phyloP scores from a whole-genome alignment of 495 filamentous ascomycete genomes.

The Daldinia concentrica region DNA sequence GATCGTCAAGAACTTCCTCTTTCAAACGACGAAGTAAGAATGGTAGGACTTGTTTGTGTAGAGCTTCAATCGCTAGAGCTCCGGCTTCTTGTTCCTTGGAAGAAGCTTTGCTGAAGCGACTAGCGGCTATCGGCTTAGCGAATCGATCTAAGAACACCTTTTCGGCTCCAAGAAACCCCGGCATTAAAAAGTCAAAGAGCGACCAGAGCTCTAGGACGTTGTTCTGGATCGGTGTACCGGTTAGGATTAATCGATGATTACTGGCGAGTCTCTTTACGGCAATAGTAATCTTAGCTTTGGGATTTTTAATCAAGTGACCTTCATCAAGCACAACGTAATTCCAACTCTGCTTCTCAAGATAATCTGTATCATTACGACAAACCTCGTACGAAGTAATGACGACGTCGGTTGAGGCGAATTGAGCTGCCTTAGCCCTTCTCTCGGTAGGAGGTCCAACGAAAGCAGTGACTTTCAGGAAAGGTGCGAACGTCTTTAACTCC shows the following conservation, averaged over 20 bases:
- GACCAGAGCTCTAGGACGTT: slow-evolving; percentile 99
- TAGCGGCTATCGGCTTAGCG: slow-evolving; percentile 95
- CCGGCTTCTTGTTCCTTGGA: slow-evolving; percentile 99
- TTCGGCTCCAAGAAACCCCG: slow-evolving; percentile 96
- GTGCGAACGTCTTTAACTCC: slow-evolving; percentile 92
- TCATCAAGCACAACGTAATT: slow-evolving; percentile 98
- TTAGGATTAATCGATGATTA: slow-evolving; percentile 95
- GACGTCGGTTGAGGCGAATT: slow-evolving; percentile 80
- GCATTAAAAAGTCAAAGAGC: slow-evolving; percentile 98
- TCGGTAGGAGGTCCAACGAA: slow-evolving; percentile 91
- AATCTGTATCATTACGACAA: slow-evolving; percentile 88
- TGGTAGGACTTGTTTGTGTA: slow-evolving; percentile 97
- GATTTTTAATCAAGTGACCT: slow-evolving; percentile 98
- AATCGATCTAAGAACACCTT: slow-evolving; percentile 98
- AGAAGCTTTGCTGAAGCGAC: slow-evolving; percentile 92
- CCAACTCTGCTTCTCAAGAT: slow-evolving; percentile 85
- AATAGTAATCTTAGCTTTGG: slow-evolving; percentile 88
- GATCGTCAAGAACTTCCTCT: slow-evolving; percentile 95
- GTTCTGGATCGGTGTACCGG: slow-evolving; percentile 97
- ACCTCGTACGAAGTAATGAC: slow-evolving; percentile 98
- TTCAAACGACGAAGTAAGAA: slow-evolving; percentile 97
- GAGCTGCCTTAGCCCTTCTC: slow-evolving; percentile 70
- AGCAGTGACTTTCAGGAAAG: slow-evolving; percentile 86
- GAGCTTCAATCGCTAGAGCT: slow-evolving; percentile 91
- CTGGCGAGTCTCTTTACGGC: slow-evolving; percentile 88